These are phyloP conservation scores for Neospermospora avenae DNA, from an alignment of 2,329 filamentous ascomycete genomes.

Conservation along the genomic window DNA sequence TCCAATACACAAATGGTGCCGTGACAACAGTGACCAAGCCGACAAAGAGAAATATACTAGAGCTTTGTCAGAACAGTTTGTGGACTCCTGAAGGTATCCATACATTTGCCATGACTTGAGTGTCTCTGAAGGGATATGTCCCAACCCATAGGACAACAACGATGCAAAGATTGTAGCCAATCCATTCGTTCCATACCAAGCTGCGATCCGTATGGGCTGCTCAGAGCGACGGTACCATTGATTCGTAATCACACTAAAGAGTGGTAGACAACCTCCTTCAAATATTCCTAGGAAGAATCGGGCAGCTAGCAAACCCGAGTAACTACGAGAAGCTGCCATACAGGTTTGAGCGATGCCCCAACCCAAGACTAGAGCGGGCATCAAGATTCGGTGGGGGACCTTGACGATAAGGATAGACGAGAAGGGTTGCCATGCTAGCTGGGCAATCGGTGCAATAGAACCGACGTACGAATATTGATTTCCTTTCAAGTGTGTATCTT, in stretches of 20 bases:
- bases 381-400: conserved; percentile 55
- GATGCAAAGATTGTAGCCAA: conserved; percentile 33
- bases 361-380: conserved; percentile 47
- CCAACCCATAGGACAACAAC: conserved; percentile 34
- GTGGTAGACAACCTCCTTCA: conserved; percentile 54
- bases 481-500: conserved; percentile 51
- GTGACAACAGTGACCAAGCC: conserved; percentile 56
- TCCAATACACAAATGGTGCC: conserved; percentile 56
- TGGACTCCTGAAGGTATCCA: conserved; percentile 40
- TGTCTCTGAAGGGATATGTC: conserved; percentile 44
- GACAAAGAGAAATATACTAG: conserved; percentile 67
- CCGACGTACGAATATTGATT: conserved; percentile 52
- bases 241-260: conserved; percentile 38
- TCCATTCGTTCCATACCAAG: conserved; percentile 36
- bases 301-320: conserved; percentile 70
- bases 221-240: conserved; percentile 40
- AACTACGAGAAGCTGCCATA: conserved; percentile 53
- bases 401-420: conserved; percentile 58
- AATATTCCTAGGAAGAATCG: conserved; percentile 81
- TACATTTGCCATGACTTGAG: conserved; percentile 37
- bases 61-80: conserved; percentile 43
- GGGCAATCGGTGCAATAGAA: conserved; percentile 56
- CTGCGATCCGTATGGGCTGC: conserved; percentile 38
- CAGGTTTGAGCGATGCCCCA: conserved; percentile 47
- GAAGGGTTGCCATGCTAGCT: conserved; percentile 59